Conservation (phyloP, 2,329 filamentous ascomycete species). For the Colletotrichum filicis region DNA sequence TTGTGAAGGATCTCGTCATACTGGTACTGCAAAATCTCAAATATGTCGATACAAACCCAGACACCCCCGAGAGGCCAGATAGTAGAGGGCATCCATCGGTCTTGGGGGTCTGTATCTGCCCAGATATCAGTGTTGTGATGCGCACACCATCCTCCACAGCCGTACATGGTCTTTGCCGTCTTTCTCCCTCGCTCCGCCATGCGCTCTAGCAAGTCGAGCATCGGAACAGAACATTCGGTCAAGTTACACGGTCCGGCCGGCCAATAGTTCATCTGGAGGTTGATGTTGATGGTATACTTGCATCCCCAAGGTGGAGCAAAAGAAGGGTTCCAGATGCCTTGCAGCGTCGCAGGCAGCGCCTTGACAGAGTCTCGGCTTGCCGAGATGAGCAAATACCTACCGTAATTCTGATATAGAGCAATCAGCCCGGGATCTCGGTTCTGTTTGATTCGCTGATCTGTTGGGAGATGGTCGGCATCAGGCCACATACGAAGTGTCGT, state of each 20-base stretch:
- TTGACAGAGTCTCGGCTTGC: constrained; percentile 27
- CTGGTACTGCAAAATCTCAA: constrained; percentile 49
- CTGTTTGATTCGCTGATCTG: constrained; percentile 35
- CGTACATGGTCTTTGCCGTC: constrained; percentile 47
- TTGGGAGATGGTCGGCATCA: constrained; percentile 36
- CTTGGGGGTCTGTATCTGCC: constrained; percentile 48
- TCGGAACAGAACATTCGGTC: constrained; percentile 25
- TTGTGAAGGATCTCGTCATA: constrained; percentile 44
- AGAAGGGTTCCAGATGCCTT: constrained; percentile 55
- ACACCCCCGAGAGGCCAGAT: constrained; percentile 53
- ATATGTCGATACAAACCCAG: constrained; percentile 52
- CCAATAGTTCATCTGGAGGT: constrained; percentile 56
- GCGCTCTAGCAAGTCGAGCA: constrained; percentile 45
- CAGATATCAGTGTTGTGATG: constrained; percentile 52
- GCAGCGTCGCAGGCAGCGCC: constrained; percentile 53
- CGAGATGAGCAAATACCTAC: constrained; percentile 37
- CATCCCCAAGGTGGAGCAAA: constrained; percentile 52
- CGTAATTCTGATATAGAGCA: constrained; percentile 37
- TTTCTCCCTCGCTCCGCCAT: constrained; percentile 46
- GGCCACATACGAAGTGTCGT: constrained; percentile 40
- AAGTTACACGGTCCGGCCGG: constrained; percentile 37
- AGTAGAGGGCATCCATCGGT: constrained; percentile 45
- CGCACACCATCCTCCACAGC: constrained; percentile 44
- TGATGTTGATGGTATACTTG: constrained; percentile 58
- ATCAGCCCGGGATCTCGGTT: constrained; percentile 39